Conservation (phyloP, 768 basidiomycete species). For the Clathrus columnatus region DNA sequence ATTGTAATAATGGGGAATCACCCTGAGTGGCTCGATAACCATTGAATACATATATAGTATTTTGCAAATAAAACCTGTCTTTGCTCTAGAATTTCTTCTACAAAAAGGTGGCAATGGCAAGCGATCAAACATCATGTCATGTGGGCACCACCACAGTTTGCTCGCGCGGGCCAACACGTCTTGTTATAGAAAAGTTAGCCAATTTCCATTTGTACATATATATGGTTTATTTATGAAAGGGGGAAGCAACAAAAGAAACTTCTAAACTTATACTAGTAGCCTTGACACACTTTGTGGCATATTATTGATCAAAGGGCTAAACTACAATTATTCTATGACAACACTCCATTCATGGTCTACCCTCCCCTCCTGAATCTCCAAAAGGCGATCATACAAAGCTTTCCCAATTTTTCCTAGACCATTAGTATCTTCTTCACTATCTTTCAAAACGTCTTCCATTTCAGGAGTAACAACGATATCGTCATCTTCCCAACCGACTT, state of each 20-base stretch:
- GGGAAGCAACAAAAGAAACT: not conserved
- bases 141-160: not conserved
- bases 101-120: not conserved
- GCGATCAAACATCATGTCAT: not conserved
- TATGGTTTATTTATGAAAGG: not conserved
- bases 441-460: constrained; percentile 6
- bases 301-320: not conserved
- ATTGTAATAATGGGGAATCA: no score
- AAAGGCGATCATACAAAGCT: constrained; percentile 62
- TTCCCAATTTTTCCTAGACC: constrained; percentile 51
- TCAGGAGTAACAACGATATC: constrained; percentile 47
- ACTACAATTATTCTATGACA: not conserved
- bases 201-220: not conserved
- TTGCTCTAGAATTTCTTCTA: no score
- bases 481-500: constrained; percentile 57
- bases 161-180: no score
- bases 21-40: no score
- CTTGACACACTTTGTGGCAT: not conserved
- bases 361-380: constrained; percentile 68
- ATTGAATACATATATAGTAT: not conserved
- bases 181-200: no score
- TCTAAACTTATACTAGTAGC: not conserved
- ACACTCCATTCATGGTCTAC: constrained; percentile 61
- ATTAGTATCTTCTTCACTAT: constrained; percentile 32
- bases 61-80: not conserved